phyloP scores from a whole-genome alignment of 306 rosid species.

The Corylus heterophylla region DNA sequence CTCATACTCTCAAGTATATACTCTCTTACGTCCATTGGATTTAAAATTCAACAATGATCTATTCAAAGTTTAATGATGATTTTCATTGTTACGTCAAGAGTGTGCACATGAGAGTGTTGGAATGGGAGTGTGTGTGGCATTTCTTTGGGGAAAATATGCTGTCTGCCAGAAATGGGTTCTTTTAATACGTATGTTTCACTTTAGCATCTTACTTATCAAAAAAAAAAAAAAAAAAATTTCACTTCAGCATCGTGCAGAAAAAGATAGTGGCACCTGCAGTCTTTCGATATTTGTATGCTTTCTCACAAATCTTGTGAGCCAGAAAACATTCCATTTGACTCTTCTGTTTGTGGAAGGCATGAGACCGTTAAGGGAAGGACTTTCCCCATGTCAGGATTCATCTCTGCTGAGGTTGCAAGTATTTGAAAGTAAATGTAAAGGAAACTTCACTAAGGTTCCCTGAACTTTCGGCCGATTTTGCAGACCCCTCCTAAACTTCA shows the following conservation, averaged over 20 bases:
- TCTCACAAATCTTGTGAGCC: not conserved
- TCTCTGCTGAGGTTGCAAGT: not conserved
- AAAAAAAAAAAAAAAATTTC: not conserved
- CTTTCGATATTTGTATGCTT: not conserved
- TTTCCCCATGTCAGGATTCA: not conserved
- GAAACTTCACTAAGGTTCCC: too few relatives aligned
- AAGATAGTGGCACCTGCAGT: not conserved
- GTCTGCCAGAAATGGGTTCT: not conserved
- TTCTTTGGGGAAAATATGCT: not conserved
- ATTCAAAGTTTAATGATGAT: too few relatives aligned
- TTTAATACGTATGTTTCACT: not conserved
- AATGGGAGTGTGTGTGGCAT: too few relatives aligned
- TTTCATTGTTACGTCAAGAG: too few relatives aligned
- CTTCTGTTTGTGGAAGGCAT: not conserved
- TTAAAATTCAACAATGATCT: too few relatives aligned
- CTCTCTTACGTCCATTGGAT: too few relatives aligned
- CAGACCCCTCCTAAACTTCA: too few relatives aligned
- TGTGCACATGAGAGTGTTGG: too few relatives aligned
- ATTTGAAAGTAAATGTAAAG: not conserved
- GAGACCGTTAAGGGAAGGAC: not conserved
- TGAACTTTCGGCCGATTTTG: too few relatives aligned
- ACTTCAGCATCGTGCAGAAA: slow-evolving; percentile 11
- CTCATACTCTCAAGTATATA: too few relatives aligned
- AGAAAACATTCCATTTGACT: not conserved
- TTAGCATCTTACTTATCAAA: not conserved